Conservation (phyloP, 805 yeast genomes). For the Metschnikowia chrysomelidarum region DNA sequence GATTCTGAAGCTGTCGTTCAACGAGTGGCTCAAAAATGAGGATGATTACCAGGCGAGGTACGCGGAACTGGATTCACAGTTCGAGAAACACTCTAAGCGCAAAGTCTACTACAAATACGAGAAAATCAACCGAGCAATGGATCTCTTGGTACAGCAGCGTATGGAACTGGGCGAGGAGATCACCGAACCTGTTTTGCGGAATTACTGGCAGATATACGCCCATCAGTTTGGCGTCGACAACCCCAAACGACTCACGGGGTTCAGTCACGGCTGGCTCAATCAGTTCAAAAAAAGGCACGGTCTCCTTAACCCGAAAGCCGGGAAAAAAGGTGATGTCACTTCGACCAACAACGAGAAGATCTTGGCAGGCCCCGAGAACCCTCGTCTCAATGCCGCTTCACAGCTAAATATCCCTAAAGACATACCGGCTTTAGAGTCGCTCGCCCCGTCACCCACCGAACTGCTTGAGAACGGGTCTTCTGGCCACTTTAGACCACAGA, state of each 20-base stretch:
- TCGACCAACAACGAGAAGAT: constrained; percentile 10
- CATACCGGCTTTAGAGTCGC: background rate
- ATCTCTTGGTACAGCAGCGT: constrained; percentile 46
- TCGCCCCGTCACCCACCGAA: background rate
- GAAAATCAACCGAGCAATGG: constrained; percentile 60
- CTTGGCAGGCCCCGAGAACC: constrained; percentile 5
- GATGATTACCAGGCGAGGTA: constrained; percentile 46
- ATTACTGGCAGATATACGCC: constrained; percentile 56
- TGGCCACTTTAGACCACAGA: too few relatives aligned
- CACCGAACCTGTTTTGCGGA: constrained; percentile 54
- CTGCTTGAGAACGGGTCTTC: constrained; percentile 3
- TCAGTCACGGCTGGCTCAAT: constrained; percentile 63
- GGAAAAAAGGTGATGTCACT: constrained; percentile 24
- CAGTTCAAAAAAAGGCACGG: constrained; percentile 62
- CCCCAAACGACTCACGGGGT: constrained; percentile 53
- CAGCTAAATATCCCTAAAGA: too few relatives aligned
- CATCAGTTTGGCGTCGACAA: constrained; percentile 56
- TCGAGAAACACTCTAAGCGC: constrained; percentile 33
- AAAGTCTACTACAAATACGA: constrained; percentile 51
- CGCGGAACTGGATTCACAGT: constrained; percentile 30
- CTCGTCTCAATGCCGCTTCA: too few relatives aligned
- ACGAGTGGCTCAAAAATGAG: constrained; percentile 62
- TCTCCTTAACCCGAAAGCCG: constrained; percentile 26
- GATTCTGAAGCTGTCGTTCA: constrained; percentile 57
- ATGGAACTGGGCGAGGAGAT: constrained; percentile 44